phyloP scores from a whole-genome alignment of 768 basidiomycete species.

The Botryobasidium botryosum region DNA sequence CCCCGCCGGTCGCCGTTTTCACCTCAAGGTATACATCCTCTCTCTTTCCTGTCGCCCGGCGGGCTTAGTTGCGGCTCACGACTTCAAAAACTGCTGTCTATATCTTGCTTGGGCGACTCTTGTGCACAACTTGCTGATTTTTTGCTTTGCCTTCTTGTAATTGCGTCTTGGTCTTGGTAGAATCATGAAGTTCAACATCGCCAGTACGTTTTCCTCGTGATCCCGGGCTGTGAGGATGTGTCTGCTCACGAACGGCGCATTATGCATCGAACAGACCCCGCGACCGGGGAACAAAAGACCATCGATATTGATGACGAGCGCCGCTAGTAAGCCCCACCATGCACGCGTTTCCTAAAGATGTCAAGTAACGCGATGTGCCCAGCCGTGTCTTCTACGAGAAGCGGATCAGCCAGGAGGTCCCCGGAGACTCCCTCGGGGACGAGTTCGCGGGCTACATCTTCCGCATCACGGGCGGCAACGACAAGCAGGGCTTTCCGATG shows the following conservation, averaged over 20 bases:
- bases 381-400: constrained; percentile 96
- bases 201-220: constrained; percentile 42
- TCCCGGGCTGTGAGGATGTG: neutral
- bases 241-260: constrained; percentile 12
- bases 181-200: constrained; percentile 98
- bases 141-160: no score
- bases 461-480: constrained; percentile 95
- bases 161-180: no score
- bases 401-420: constrained; percentile 90
- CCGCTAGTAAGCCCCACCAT: constrained; percentile 60
- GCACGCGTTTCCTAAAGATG: constrained; percentile 7
- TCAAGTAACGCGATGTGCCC: constrained; percentile 7
- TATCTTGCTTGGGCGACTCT: no score
- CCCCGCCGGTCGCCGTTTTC: no score
- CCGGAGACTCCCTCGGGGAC: constrained; percentile 78
- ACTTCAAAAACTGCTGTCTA: no score
- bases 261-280: constrained; percentile 47
- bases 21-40: no score
- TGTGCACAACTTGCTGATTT: no score
- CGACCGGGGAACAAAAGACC: constrained; percentile 94
- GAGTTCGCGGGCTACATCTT: constrained; percentile 96
- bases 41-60: no score
- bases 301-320: constrained; percentile 88
- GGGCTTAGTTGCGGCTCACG: no score
- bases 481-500: constrained; percentile 98